These are phyloP conservation scores for Caryocar brasiliense DNA, from an alignment of 441 rosid genomes.

Conservation along the genomic window DNA sequence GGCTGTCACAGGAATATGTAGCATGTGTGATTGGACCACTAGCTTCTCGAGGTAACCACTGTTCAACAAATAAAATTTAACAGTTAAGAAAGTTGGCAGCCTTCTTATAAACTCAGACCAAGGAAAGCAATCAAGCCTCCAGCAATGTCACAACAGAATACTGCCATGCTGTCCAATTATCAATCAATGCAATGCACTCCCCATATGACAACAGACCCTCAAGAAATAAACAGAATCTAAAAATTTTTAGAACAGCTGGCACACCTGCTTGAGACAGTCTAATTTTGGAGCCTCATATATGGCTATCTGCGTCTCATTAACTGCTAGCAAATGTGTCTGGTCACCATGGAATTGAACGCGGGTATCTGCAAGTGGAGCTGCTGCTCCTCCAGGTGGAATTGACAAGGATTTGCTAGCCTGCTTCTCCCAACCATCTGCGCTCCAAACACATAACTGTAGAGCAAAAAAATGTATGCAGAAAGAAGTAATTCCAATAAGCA, in stretches of 20 bases:
- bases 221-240: neutral
- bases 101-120: no score
- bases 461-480: neutral
- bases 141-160: no score
- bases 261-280: conserved; percentile 62
- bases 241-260: neutral
- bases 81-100: neutral
- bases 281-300: conserved; percentile 59
- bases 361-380: conserved; percentile 52
- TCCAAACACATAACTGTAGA: conserved; percentile 67
- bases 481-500: neutral
- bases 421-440: conserved; percentile 85
- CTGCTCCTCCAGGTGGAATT: conserved; percentile 38
- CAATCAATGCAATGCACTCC: neutral
- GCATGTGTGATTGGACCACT: conserved; percentile 75
- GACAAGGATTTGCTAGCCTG: conserved; percentile 63
- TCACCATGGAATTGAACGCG: conserved; percentile 70
- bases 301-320: conserved; percentile 74
- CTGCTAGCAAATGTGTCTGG: conserved; percentile 49
- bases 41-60: conserved; percentile 63
- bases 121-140: no score
- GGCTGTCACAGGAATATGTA: conserved; percentile 69
- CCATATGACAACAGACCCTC: neutral
- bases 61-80: conserved; percentile 11
- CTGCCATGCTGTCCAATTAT: no score